Conservation (phyloP, 345 rosid species). For the Heritiera fomes region DNA sequence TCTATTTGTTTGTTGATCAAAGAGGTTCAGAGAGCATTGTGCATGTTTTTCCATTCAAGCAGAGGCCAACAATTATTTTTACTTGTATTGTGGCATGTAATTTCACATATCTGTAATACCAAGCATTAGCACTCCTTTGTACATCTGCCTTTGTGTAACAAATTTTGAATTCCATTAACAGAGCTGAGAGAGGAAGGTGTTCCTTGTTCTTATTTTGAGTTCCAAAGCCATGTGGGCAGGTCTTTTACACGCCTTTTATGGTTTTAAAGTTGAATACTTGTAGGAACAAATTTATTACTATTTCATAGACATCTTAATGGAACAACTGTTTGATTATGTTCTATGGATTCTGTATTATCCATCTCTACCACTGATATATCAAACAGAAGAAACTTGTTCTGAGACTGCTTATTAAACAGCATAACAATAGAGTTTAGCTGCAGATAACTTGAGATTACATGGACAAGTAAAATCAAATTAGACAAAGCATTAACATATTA, state of each 20-base stretch:
- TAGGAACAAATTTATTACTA: too few species aligned
- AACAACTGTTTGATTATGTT: too few species aligned
- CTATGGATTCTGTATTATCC: too few species aligned
- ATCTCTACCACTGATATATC: too few species aligned
- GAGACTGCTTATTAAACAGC: background rate
- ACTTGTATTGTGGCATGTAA: slow-evolving; percentile 25
- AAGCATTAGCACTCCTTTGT: slow-evolving; percentile 20
- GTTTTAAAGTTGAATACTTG: background rate
- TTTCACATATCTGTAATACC: slow-evolving; percentile 20
- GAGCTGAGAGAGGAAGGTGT: background rate
- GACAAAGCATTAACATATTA: background rate
- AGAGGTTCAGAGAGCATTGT: slow-evolving; percentile 2
- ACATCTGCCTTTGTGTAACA: slow-evolving; percentile 7
- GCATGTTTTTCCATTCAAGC: slow-evolving; percentile 10
- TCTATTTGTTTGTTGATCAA: background rate
- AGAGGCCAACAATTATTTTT: slow-evolving; percentile 11
- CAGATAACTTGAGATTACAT: background rate
- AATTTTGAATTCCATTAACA: background rate
- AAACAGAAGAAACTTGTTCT: too few species aligned
- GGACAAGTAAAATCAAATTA: background rate
- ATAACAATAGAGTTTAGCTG: background rate
- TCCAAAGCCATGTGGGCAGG: background rate
- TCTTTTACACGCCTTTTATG: background rate
- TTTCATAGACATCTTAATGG: too few species aligned
- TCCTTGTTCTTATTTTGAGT: background rate